phyloP scores from a whole-genome alignment of 2,329 filamentous ascomycete species.

The Plenodomus lindquistii region DNA sequence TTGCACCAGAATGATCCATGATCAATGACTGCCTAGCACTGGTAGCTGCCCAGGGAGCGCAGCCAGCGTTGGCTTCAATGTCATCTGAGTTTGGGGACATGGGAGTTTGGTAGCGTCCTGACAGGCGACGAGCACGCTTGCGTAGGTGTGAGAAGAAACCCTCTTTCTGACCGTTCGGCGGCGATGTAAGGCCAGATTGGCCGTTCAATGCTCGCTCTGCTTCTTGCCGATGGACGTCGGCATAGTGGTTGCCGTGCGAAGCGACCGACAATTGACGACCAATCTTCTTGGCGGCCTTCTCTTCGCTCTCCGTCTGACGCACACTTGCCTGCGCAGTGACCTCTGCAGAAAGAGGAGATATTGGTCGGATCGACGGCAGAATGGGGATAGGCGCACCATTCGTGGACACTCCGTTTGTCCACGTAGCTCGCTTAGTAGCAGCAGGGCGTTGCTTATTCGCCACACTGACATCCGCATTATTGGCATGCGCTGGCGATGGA shows the following conservation, averaged over 20 bases:
- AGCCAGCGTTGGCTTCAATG: conserved; percentile 89
- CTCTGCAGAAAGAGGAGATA: conserved; percentile 93
- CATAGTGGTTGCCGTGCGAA: conserved; percentile 90
- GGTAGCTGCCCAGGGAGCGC: conserved; percentile 78
- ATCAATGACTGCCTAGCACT: conserved; percentile 84
- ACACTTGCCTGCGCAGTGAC: conserved; percentile 86
- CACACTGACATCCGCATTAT: conserved; percentile 49
- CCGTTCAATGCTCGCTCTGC: conserved; percentile 90
- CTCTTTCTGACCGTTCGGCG: conserved; percentile 81
- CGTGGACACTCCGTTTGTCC: conserved; percentile 77
- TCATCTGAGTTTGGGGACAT: conserved; percentile 82
- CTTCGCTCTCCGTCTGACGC: conserved; percentile 59
- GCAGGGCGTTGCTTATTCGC: conserved; percentile 59
- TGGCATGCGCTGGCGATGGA: conserved; percentile 49
- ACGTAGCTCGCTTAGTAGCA: conserved; percentile 83
- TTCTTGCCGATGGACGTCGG: conserved; percentile 86
- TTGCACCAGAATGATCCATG: conserved; percentile 58
- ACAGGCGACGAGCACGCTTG: conserved; percentile 89
- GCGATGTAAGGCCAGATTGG: conserved; percentile 73
- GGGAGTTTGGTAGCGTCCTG: conserved; percentile 83
- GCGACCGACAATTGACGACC: conserved; percentile 90
- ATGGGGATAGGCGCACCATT: conserved; percentile 93
- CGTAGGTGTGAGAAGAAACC: conserved; percentile 97
- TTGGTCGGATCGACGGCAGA: conserved; percentile 88
- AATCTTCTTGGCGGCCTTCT: conserved; percentile 84